Evolutionary conservation across 2,329 filamentous ascomycete species (phyloP).

Genomic region (Rutstroemia sp.): DNA sequence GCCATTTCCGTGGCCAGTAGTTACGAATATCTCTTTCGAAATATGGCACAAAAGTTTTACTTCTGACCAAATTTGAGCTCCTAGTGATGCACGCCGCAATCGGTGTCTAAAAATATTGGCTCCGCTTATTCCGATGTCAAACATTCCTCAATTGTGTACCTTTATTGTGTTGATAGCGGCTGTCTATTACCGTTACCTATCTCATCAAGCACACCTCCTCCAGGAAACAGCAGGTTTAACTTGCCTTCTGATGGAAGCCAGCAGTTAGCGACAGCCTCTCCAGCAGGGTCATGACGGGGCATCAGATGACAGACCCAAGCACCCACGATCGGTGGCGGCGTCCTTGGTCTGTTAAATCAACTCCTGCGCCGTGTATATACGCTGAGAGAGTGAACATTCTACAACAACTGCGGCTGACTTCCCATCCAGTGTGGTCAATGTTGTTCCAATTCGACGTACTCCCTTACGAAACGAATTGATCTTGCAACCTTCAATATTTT

Average conservation of each 20-base stretch:
- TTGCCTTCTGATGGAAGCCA: no score
- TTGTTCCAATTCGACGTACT: conserved; percentile 7
- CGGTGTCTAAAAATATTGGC: neutral
- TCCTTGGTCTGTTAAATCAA: conserved; percentile 12
- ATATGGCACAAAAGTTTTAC: neutral
- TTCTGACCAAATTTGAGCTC: neutral
- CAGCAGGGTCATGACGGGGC: neutral
- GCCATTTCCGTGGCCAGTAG: neutral
- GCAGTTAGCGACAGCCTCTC: neutral
- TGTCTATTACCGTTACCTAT: neutral
- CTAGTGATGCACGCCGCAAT: neutral
- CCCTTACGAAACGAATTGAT: neutral
- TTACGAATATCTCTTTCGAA: neutral
- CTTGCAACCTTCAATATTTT: conserved; percentile 21
- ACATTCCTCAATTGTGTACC: neutral
- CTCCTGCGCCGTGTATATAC: conserved; percentile 16
- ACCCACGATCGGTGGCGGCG: neutral
- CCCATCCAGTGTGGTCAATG: conserved; percentile 20
- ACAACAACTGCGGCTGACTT: conserved; percentile 16
- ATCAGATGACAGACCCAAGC: neutral
- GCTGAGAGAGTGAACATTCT: conserved; percentile 13
- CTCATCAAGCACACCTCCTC: neutral
- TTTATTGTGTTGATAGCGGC: neutral
- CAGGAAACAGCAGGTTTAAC: no score
- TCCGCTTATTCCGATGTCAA: neutral